Base-by-base conservation (phyloP, 352 stramenopile species). In the Globisporangium alternatum region DNA sequence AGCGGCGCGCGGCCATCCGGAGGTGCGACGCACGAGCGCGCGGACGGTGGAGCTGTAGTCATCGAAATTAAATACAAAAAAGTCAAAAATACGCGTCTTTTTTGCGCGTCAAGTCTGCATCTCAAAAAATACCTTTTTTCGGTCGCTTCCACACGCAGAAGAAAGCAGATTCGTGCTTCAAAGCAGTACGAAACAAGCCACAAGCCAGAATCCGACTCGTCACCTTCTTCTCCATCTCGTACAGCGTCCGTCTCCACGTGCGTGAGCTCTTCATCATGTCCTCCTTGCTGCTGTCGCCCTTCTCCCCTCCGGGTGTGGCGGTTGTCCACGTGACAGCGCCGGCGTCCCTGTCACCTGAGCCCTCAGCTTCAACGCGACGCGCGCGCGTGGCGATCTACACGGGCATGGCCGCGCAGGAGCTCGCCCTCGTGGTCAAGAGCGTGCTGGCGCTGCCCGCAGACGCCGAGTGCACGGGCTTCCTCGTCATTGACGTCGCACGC, bases 1-100 rank as follows among this genome's bases (percentile, higher is more conserved):
- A 91, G 71, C 39, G 82, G 78, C 67, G 3, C 61, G 75, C 33
- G 64, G 78, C 80, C 78, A 91, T 31, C 65, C 73, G 43, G 67
- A 74, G 25, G 79, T 66, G 41, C 78, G 72, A 45, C 66, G 60
- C n/a, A 88, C 56, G 5, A 91, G 64, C 44, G 64, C 59, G 48
- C 49, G 63, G n/a, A n/a, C n/a, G n/a, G n/a, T n/a, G n/a, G n/a
- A n/a, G n/a, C n/a, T n/a, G n/a, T n/a, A n/a, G n/a, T n/a, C n/a
- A n/a, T n/a, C n/a, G n/a, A n/a, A n/a, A n/a, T n/a, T n/a, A n/a
- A n/a, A n/a, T n/a, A n/a, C n/a, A n/a, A n/a, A n/a, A n/a, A n/a
- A n/a, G n/a, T n/a, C n/a, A n/a, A n/a, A n/a, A n/a, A 37, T 37
- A 37, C 33, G 6, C 1, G 6, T 8, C 6, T 37, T 37, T 0